phyloP scores from a whole-genome alignment of 106 monocot genomes.

The Acanthochlamys bracteata region DNA sequence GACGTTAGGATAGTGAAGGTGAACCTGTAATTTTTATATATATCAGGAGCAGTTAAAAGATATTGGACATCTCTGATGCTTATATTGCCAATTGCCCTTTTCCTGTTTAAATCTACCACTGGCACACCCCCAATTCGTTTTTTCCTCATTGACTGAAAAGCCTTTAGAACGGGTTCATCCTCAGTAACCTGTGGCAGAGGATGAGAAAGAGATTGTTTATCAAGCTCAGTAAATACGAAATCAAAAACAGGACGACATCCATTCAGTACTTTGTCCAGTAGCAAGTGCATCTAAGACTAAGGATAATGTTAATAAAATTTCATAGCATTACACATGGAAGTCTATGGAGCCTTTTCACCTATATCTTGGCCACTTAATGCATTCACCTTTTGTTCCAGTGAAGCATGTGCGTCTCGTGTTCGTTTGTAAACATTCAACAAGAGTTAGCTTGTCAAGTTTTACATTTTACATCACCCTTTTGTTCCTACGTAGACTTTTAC shows the following conservation, averaged over 20 bases:
- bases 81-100: constrained; percentile 74
- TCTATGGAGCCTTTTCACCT: too few relatives aligned
- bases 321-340: too few relatives aligned
- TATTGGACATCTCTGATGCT: constrained; percentile 97
- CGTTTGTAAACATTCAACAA: too few relatives aligned
- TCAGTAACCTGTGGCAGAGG: constrained; percentile 38
- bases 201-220: not conserved
- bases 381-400: too few relatives aligned
- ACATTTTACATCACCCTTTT: too few relatives aligned
- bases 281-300: too few relatives aligned
- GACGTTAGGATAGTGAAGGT: not conserved
- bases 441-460: too few relatives aligned
- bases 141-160: constrained; percentile 71
- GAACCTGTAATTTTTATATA: constrained; percentile 87
- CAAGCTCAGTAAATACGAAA: not conserved
- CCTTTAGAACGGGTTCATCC: constrained; percentile 80
- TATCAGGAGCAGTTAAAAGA: constrained; percentile 79
- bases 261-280: too few relatives aligned
- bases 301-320: too few relatives aligned
- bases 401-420: too few relatives aligned
- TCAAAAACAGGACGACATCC: not conserved
- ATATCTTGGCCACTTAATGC: too few relatives aligned
- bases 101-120: constrained; percentile 51
- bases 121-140: constrained; percentile 85
- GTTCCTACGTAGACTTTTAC: too few relatives aligned